phyloP scores from a whole-genome alignment of 371 early-diverging fungal species.

The Lichtheimia ornata region DNA sequence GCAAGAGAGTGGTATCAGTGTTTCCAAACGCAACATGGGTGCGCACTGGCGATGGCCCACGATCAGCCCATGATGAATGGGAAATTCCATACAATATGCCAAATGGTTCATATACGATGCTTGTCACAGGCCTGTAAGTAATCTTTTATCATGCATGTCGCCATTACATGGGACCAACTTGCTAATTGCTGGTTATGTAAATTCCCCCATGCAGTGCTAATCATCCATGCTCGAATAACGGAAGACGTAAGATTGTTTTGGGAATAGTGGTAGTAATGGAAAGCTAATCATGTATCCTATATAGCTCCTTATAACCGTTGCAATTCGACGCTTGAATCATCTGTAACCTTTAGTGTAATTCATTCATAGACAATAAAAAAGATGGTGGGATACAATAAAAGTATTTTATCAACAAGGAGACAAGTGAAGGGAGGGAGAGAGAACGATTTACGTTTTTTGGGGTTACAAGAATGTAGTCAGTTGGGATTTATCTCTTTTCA shows the following conservation, averaged over 20 bases:
- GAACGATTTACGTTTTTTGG: background rate
- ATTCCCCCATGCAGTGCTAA: constrained; percentile 21
- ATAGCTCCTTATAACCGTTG: constrained; percentile 33
- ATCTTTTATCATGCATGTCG: background rate
- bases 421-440: background rate
- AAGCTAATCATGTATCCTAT: background rate
- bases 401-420: background rate
- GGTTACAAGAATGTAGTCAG: background rate
- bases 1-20: constrained; percentile 12
- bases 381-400: background rate
- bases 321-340: constrained; percentile 10
- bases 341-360: constrained; percentile 17
- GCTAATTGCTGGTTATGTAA: background rate
- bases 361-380: constrained; percentile 2
- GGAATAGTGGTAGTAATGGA: background rate
- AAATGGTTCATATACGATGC: constrained; percentile 28
- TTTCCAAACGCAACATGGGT: constrained; percentile 23
- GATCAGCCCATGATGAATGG: constrained; percentile 24
- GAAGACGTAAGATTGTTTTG: constrained; percentile 20
- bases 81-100: constrained; percentile 26
- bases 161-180: background rate
- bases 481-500: background rate
- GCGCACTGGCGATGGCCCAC: background rate
- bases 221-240: constrained; percentile 37
- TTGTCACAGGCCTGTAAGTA: constrained; percentile 39